A percentile compares a stretch with the other conserved stretches of the same genome.
phyloP scores from a whole-genome alignment of 2,329 filamentous ascomycete species.

The Phialocephala subalpina region DNA sequence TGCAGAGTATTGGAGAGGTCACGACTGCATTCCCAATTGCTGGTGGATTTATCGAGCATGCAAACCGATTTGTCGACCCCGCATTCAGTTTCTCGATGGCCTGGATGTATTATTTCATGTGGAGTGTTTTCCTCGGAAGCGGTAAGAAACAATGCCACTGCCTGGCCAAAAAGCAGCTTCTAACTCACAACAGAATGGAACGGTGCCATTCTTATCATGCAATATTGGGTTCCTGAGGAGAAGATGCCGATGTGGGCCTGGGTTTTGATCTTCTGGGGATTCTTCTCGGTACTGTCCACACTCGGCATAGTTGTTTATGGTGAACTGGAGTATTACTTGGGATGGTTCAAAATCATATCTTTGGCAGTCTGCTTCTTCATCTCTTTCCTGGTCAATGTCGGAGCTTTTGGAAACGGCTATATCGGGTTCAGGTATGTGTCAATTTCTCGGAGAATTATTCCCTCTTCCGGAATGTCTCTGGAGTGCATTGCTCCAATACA shows the following conservation, averaged over 20 bases:
- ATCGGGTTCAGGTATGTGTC: constrained; percentile 27
- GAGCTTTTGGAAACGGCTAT: constrained; percentile 25
- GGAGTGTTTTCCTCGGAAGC: constrained; percentile 26
- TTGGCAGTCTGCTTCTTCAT: constrained; percentile 25
- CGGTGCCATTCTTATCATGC: constrained; percentile 25
- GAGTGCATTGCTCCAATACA: too few species aligned
- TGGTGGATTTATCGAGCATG: constrained; percentile 28
- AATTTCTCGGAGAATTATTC: too few species aligned
- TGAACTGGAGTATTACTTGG: constrained; percentile 25
- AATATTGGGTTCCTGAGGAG: constrained; percentile 35
- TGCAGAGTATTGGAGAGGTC: constrained; percentile 55
- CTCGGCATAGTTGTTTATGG: constrained; percentile 26
- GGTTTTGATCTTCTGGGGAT: constrained; percentile 25
- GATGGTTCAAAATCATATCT: constrained; percentile 26
- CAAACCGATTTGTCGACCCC: constrained; percentile 27
- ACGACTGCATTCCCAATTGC: constrained; percentile 27
- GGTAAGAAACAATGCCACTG: constrained; percentile 9
- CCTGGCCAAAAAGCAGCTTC: not conserved
- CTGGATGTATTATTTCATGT: constrained; percentile 30
- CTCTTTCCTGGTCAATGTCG: constrained; percentile 25
- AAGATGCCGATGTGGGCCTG: constrained; percentile 23
- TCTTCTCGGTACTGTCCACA: constrained; percentile 22
- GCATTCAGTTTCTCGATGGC: constrained; percentile 24
- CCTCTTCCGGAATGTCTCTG: too few species aligned
- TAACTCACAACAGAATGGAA: constrained; percentile 23